phyloP scores from a whole-genome alignment of 768 basidiomycete species.

The Termitomyces sp. region DNA sequence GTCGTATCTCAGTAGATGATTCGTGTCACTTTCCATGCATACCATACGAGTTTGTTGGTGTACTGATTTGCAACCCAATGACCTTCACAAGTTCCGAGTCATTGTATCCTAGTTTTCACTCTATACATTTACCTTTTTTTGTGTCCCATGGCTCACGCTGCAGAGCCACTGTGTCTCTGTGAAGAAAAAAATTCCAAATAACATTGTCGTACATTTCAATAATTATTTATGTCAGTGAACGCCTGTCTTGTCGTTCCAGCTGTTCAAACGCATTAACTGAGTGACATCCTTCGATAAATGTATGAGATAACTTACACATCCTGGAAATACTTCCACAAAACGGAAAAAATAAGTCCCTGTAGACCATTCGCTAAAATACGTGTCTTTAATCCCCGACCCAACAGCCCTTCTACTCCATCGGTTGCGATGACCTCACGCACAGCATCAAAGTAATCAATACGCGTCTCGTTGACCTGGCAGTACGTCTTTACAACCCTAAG shows the following conservation, averaged over 20 bases:
- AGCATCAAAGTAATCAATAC: conserved; percentile 74
- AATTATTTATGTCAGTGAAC: too few relatives aligned
- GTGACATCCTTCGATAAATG: conserved; percentile 21
- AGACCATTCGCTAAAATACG: conserved; percentile 86
- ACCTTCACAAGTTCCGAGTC: background rate
- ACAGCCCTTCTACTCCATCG: conserved; percentile 76
- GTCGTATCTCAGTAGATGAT: background rate
- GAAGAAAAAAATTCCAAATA: too few relatives aligned
- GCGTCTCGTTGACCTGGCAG: conserved; percentile 80
- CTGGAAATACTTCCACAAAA: conserved; percentile 88
- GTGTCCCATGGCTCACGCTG: too few relatives aligned
- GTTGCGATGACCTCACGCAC: conserved; percentile 67
- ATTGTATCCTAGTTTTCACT: background rate
- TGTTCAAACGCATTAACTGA: too few relatives aligned
- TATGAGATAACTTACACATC: conserved; percentile 62
- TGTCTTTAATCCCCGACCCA: conserved; percentile 88
- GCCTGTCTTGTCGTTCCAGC: too few relatives aligned
- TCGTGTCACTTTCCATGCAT: conserved; percentile 12
- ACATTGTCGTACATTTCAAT: too few relatives aligned
- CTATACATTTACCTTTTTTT: too few relatives aligned
- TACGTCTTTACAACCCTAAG: conserved; percentile 94
- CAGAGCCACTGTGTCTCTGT: too few relatives aligned
- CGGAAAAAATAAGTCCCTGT: conserved; percentile 86
- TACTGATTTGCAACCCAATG: background rate
- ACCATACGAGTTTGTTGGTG: conserved; percentile 8